Evolutionary conservation across 305 asterid species (phyloP), one percentile per base, ranked within the genome.

Genomic region (Solanum hybrid): DNA sequence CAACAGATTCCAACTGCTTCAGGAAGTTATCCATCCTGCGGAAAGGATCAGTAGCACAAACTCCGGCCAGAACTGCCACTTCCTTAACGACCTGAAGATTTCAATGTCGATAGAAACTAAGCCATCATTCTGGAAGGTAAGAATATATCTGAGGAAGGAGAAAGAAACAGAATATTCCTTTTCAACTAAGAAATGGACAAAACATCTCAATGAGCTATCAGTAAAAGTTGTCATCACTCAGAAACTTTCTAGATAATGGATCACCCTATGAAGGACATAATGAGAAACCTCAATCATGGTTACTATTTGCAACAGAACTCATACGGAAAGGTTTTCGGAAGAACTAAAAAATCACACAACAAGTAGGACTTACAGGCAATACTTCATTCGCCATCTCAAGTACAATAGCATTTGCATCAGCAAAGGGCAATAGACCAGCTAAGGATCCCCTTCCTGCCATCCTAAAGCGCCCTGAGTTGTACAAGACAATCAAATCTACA

Each of bases 381-480:
- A 97, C 98, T 91, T 97, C 99, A 46, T 94, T 97, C 89, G 99
- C 99, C 99, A 97, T 97, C 86, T 96, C 99, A 92, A 97, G 93
- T 81, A 97, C 99, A 26, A 97, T 85, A 3, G 98, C 98, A 93
- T 97, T 97, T 92, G 99, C 99, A 94, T 97, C 99, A 82, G 98
- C 99, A 91, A 96, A 97, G 69, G 99, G 99, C 93, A 97, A 91
- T 87, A 97, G 90, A 90, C 99, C 99, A 12, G 99, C 98, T 91
- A 97, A 94, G 87, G 99, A 97, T 73, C 99, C 99, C 91, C 99
- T 95, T 91, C 99, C 99, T 86, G 99, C 99, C 99, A 97, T 97
- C 92, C 99, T 95, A 91, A 97, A 97, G 79, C 99, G 94, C 72
- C 99, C 99, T 0, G 99, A 97, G 92, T 97, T 97, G 93, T 96